Base-by-base conservation (phyloP, 2,329 filamentous ascomycete species). In the Nemania diffusa region DNA sequence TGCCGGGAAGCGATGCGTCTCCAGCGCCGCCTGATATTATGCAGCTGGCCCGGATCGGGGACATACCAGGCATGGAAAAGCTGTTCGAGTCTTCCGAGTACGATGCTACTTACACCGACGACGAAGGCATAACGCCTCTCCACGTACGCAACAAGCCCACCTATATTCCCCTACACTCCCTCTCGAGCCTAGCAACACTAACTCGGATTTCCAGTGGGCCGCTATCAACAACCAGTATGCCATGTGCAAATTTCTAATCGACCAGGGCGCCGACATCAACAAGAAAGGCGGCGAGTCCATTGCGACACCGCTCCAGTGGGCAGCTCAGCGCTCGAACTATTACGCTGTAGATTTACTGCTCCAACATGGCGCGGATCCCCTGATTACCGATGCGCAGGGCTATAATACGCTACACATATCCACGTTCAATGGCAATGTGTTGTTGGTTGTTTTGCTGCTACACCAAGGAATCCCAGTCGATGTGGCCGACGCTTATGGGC, bases 161-260 rank as follows among this genome's bases (percentile, higher is more conserved):
- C 40, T 8, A 20, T 6, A 5, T 7, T 20, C 7, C 40, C 40
- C 17, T 44, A 8, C 5, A 20, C 22, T 32, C 11, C 24, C 26
- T 34, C 8, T n/a, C 20, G 15, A 15, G 22, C 32, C n/a, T 29
- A 17, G 24, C 37, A 40, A 52, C 68, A 61, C 73, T 73, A 68
- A 71, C 63, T 57, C 42, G 50, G 27, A 50, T 65, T 73, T 60
- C 29, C 78, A 99, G 93, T 99, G 96, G 96, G 96, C 96, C 53
- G 93, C 97, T 42, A 98, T 99, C 79, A 99, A 99, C 83, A 98
- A 98, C 78, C 96, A 97, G 79, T 97, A 95, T 82, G 92, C 93
- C 72, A 94, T 98, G 84, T 97, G 95, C 87, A 95, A 96, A 80
- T 97, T 97, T 81, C 89, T 99, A 51, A 88, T 99, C 78, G 92